A percentile compares a stretch with the other conserved stretches of the same genome.
Evolutionary conservation across 441 rosid genomes (phyloP).

Genomic region (Cnidoscolus chayamansa): DNA sequence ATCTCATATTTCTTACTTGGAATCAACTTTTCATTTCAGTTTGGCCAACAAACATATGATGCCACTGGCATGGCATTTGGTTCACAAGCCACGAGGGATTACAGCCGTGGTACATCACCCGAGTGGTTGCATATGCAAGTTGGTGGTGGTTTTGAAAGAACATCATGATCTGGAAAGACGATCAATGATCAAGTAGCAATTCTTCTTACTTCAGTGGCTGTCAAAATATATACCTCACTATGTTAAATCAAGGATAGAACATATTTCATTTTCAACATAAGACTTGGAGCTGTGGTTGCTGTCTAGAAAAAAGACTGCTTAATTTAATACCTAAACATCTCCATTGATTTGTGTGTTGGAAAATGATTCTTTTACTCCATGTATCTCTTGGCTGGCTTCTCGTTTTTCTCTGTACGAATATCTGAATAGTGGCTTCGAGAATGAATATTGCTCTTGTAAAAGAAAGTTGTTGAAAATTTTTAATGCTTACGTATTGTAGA

Average conservation of each 20-base stretch:
- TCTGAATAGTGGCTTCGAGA: slow-evolving; percentile 18
- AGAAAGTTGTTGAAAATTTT: slow-evolving; percentile 30
- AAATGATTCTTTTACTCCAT: slow-evolving; percentile 30
- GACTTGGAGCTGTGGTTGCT: slow-evolving; percentile 28
- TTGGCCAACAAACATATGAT: slow-evolving; percentile 60
- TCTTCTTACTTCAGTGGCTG: slow-evolving; percentile 29
- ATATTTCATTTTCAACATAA: slow-evolving; percentile 28
- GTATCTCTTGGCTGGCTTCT: slow-evolving; percentile 29
- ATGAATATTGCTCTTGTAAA: slow-evolving; percentile 26
- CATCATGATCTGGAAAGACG: slow-evolving; percentile 32
- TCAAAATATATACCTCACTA: slow-evolving; percentile 28
- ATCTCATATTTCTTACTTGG: slow-evolving; percentile 2
- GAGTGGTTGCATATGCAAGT: slow-evolving; percentile 93
- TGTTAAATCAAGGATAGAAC: slow-evolving; percentile 27
- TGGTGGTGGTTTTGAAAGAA: slow-evolving; percentile 68
- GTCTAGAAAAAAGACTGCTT: slow-evolving; percentile 19
- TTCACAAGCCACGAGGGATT: slow-evolving; percentile 59
- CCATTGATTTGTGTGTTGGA: slow-evolving; percentile 27
- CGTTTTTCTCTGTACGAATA: slow-evolving; percentile 22
- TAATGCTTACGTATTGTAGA: slow-evolving; percentile 22
- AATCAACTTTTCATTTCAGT: slow-evolving; percentile 43
- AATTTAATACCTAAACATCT: slow-evolving; percentile 29
- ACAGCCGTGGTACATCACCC: slow-evolving; percentile 57
- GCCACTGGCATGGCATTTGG: slow-evolving; percentile 49
- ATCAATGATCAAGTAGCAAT: slow-evolving; percentile 20